A percentile compares a stretch with the other conserved stretches of the same genome.
Conservation (phyloP, 768 basidiomycete genomes). For the Lactifluus hygrophoroides region DNA sequence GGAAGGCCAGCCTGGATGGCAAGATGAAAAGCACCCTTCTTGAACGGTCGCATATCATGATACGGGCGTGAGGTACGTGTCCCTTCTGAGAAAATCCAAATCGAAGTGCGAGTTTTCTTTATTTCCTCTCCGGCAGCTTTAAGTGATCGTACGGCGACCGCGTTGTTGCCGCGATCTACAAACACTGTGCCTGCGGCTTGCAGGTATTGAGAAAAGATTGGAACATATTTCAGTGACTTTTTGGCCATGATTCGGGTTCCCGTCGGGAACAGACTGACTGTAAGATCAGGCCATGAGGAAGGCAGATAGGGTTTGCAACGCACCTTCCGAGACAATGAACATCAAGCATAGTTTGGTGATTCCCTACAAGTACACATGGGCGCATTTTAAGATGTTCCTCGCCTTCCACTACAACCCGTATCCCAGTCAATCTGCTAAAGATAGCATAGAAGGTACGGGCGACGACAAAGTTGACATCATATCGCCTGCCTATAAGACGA, state of each 20-base stretch:
- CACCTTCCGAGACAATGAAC: slow-evolving; percentile 75
- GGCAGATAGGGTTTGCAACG: slow-evolving; percentile 24
- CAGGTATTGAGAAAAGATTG: slow-evolving; percentile 86
- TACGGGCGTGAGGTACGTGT: slow-evolving; percentile 67
- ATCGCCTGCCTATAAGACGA: slow-evolving; percentile 56
- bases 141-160: slow-evolving; percentile 66
- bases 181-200: slow-evolving; percentile 83
- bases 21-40: slow-evolving; percentile 97
- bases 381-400: slow-evolving; percentile 66
- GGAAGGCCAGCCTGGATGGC: slow-evolving; percentile 88
- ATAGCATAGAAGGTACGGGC: slow-evolving; percentile 76
- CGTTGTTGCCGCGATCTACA: slow-evolving; percentile 76
- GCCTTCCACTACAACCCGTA: slow-evolving; percentile 75
- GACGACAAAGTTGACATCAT: slow-evolving; percentile 75
- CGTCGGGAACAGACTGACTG: slow-evolving; percentile 54
- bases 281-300: slow-evolving; percentile 3
- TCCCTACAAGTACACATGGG: slow-evolving; percentile 73
- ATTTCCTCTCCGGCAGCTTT: slow-evolving; percentile 70
- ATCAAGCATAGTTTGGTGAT: slow-evolving; percentile 93
- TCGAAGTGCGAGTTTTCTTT: slow-evolving; percentile 57
- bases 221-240: slow-evolving; percentile 76
- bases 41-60: slow-evolving; percentile 75
- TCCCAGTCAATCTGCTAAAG: slow-evolving; percentile 52
- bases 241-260: slow-evolving; percentile 88
- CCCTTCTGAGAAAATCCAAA: slow-evolving; percentile 97